Conservation (phyloP, 192 early-diverging fungal genomes). For the Coemansia sp. region DNA sequence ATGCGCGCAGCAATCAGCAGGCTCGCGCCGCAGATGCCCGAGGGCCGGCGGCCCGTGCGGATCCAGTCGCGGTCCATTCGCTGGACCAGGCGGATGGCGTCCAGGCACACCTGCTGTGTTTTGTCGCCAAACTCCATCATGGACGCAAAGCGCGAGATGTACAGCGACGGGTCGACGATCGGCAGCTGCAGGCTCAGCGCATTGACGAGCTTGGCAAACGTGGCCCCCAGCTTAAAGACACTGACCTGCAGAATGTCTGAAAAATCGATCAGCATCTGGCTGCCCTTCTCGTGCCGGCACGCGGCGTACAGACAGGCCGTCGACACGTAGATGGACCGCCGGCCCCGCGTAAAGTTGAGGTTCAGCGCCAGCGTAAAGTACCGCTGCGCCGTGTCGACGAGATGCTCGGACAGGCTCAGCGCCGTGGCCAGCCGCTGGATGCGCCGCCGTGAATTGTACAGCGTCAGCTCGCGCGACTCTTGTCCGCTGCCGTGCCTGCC, state of each 20-base stretch:
- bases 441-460: conserved; percentile 64
- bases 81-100: conserved; percentile 77
- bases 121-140: conserved; percentile 89
- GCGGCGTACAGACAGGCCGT: conserved; percentile 91
- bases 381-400: conserved; percentile 77
- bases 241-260: conserved; percentile 79
- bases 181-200: conserved; percentile 62
- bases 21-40: conserved; percentile 93
- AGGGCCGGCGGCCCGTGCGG: conserved; percentile 78
- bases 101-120: conserved; percentile 67
- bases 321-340: conserved; percentile 69
- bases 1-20: conserved; percentile 86
- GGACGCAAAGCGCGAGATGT: conserved; percentile 86
- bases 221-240: conserved; percentile 84
- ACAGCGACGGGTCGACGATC: conserved; percentile 88
- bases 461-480: conserved; percentile 67
- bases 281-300: conserved; percentile 77
- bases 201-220: conserved; percentile 73
- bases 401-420: conserved; percentile 68
- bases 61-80: conserved; percentile 97
- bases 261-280: conserved; percentile 96
- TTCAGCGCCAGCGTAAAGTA: conserved; percentile 81
- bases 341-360: conserved; percentile 79
- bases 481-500: conserved; percentile 49
- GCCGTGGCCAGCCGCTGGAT: conserved; percentile 73